Evolutionary conservation across 164 flowering plant species (phyloP).

Genomic region (grape (Vitis vinifera)): DNA sequence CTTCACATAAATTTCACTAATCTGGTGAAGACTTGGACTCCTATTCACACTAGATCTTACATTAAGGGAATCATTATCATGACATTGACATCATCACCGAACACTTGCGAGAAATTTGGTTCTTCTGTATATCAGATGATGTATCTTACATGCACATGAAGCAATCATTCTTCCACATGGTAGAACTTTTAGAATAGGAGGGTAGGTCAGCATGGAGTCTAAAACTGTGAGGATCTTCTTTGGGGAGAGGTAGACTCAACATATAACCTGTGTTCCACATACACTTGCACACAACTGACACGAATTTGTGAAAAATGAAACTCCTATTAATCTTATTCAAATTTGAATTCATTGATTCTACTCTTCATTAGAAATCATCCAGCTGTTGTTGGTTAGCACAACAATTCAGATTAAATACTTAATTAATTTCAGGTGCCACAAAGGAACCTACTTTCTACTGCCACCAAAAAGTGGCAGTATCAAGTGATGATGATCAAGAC

Average conservation of each 20-base stretch:
- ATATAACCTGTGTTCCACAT: not conserved
- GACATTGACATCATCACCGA: not conserved
- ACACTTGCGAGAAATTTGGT: not conserved
- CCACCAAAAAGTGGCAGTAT: conserved; percentile 2
- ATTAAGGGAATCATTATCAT: not conserved
- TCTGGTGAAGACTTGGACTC: not conserved
- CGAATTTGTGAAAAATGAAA: not conserved
- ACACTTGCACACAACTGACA: no score
- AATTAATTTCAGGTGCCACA: not conserved
- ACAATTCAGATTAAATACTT: not conserved
- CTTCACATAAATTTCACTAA: not conserved
- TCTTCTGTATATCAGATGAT: not conserved
- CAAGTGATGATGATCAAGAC: not conserved
- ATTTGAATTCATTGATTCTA: no score
- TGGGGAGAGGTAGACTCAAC: not conserved
- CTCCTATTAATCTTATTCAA: not conserved
- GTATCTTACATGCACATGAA: no score
- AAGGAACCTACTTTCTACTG: conserved; percentile 3
- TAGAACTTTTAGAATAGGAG: no score
- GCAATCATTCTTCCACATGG: no score
- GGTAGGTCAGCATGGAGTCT: no score
- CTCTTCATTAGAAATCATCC: no score
- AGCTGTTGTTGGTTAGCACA: no score
- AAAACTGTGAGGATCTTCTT: no score
- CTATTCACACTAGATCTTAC: not conserved